Evolutionary conservation across 768 basidiomycete genomes (phyloP).

Genomic region (Dentipellis fragilis): DNA sequence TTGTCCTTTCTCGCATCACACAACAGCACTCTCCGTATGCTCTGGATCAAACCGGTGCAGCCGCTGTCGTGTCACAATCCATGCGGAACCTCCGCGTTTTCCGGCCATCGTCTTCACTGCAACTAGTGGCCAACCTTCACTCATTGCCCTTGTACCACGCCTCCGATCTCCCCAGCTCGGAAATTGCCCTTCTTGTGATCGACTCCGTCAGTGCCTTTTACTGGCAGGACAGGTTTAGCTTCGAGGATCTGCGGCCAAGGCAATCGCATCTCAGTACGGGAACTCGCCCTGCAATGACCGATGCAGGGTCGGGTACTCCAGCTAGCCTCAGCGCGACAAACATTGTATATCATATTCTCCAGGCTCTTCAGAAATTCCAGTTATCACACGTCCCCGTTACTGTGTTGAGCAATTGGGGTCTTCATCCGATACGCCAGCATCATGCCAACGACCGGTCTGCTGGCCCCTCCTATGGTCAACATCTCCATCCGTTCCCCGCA

Average conservation of each 20-base stretch:
- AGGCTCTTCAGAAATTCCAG: constrained; percentile 39
- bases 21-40: constrained; percentile 15
- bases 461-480: constrained; percentile 35
- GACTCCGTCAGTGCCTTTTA: constrained; percentile 73
- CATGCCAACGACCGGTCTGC: neutral
- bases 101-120: constrained; percentile 51
- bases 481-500: constrained; percentile 26
- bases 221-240: constrained; percentile 64
- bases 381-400: constrained; percentile 38
- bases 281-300: constrained; percentile 7
- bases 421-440: constrained; percentile 18
- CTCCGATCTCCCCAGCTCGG: constrained; percentile 35
- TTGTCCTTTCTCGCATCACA: constrained; percentile 41
- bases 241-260: constrained; percentile 33
- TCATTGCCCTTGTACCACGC: constrained; percentile 47
- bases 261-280: constrained; percentile 13
- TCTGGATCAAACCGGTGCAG: neutral
- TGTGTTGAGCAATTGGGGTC: constrained; percentile 56
- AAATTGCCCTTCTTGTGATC: constrained; percentile 57
- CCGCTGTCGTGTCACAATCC: constrained; percentile 24
- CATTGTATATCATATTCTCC: constrained; percentile 33
- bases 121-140: constrained; percentile 60
- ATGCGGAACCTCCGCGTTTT: constrained; percentile 60
- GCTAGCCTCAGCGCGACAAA: constrained; percentile 18
- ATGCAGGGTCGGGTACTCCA: neutral